These are phyloP conservation scores for Nicotiana rustica DNA, from an alignment of 305 asterid species.

Conservation along the genomic window DNA sequence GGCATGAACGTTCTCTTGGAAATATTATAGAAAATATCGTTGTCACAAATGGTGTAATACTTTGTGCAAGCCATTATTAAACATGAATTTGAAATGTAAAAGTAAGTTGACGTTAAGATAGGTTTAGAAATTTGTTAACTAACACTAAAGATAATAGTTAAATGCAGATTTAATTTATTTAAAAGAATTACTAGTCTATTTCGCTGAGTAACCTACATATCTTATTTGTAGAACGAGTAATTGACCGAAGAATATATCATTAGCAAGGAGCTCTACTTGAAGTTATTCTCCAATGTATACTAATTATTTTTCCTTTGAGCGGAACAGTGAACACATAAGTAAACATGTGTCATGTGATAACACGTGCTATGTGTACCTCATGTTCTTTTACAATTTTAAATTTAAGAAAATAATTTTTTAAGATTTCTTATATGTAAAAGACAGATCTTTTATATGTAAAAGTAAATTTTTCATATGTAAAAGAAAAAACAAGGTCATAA, in stretches of 20 bases:
- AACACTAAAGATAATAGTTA: neutral
- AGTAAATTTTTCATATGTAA: too few relatives aligned
- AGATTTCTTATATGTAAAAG: too few relatives aligned
- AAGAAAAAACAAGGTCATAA: too few relatives aligned
- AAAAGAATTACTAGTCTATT: neutral
- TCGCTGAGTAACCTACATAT: neutral
- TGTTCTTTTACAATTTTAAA: too few relatives aligned
- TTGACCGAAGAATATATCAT: neutral
- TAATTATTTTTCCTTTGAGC: too few relatives aligned
- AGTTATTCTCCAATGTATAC: too few relatives aligned
- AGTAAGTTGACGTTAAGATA: neutral
- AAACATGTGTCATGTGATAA: too few relatives aligned
- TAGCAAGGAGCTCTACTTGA: neutral
- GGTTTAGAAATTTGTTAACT: neutral
- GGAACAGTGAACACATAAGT: too few relatives aligned
- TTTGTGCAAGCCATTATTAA: neutral
- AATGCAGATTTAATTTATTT: neutral
- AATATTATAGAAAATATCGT: neutral
- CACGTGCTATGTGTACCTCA: too few relatives aligned
- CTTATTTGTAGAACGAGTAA: neutral
- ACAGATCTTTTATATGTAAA: too few relatives aligned
- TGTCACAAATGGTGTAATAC: neutral
- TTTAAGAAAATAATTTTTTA: too few relatives aligned
- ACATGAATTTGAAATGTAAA: conserved; percentile 14
- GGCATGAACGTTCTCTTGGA: neutral